These are phyloP conservation scores for Haplosporangium sp. DNA, from an alignment of 371 early-diverging fungal genomes.

Conservation along the genomic window DNA sequence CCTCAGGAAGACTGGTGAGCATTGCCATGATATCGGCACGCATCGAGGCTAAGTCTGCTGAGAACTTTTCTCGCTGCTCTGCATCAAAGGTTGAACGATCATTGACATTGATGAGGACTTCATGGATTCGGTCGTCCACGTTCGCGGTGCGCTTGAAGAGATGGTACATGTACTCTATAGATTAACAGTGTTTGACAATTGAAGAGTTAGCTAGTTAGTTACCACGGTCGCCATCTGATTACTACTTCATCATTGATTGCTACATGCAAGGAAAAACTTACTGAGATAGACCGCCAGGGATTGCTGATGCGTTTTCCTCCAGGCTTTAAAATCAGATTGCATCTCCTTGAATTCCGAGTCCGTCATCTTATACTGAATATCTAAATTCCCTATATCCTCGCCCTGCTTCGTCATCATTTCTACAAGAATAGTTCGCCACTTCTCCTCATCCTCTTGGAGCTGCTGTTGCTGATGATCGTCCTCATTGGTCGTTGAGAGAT, in stretches of 20 bases:
- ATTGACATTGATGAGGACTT: slow-evolving; percentile 9
- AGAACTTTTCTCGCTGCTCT: slow-evolving; percentile 9
- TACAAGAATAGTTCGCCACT: slow-evolving; percentile 10
- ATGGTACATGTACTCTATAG: slow-evolving; percentile 31
- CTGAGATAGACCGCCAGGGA: slow-evolving; percentile 15
- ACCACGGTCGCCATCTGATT: no score
- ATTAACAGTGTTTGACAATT: no score
- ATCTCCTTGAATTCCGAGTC: slow-evolving; percentile 8
- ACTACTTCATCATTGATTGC: no score
- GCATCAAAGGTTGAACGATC: not conserved
- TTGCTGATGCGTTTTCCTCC: slow-evolving; percentile 17
- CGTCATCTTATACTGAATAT: not conserved
- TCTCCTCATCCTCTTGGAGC: not conserved
- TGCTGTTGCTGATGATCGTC: not conserved
- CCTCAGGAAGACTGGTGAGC: slow-evolving; percentile 15
- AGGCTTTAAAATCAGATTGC: slow-evolving; percentile 10
- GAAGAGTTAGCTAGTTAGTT: no score
- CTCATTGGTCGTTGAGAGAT: not conserved
- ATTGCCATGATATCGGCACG: slow-evolving; percentile 11
- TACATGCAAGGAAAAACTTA: slow-evolving; percentile 4
- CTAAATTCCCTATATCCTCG: not conserved
- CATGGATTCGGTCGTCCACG: slow-evolving; percentile 8
- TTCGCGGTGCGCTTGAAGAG: slow-evolving; percentile 24
- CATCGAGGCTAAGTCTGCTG: slow-evolving; percentile 9
- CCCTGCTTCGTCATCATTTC: slow-evolving; percentile 9